Evolutionary conservation across 2,329 filamentous ascomycete genomes (phyloP).

Genomic region (Clarireedia sp.): DNA sequence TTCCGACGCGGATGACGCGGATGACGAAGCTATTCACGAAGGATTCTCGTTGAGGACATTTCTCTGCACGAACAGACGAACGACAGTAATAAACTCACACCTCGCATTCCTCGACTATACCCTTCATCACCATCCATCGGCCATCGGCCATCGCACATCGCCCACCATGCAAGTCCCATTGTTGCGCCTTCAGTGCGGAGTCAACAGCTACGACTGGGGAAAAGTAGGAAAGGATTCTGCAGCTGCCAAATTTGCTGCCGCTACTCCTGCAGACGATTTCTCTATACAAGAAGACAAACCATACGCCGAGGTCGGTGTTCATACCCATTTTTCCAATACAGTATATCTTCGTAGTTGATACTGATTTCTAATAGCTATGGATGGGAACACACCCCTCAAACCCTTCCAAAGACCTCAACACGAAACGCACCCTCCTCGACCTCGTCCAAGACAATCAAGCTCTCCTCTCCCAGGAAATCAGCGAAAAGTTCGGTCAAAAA

Average conservation of each 20-base stretch:
- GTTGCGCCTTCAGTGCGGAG: constrained; percentile 78
- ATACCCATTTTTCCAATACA: not conserved
- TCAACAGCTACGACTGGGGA: constrained; percentile 99
- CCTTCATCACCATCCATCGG: too few relatives aligned
- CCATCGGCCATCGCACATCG: not conserved
- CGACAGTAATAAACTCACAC: not conserved
- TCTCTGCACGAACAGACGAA: too few relatives aligned
- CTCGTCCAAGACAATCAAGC: constrained; percentile 80
- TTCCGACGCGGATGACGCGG: not conserved
- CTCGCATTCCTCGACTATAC: not conserved
- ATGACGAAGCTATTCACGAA: not conserved
- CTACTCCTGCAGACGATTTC: constrained; percentile 69
- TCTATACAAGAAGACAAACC: constrained; percentile 78
- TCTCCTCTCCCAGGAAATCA: constrained; percentile 67
- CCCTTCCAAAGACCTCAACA: constrained; percentile 80
- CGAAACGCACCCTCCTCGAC: constrained; percentile 78
- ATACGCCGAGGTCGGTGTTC: constrained; percentile 69
- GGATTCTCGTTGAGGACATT: not conserved
- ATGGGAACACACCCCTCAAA: constrained; percentile 98
- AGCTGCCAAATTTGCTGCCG: constrained; percentile 81
- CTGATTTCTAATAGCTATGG: constrained; percentile 61
- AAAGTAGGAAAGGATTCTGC: constrained; percentile 84
- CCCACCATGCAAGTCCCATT: constrained; percentile 55
- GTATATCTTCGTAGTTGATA: constrained; percentile 31
- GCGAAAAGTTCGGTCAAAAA: constrained; percentile 68